A percentile compares a stretch with the other conserved stretches of the same genome.
Conservation (phyloP, 352 stramenopile genomes). For the Globisporangium parvum region DNA sequence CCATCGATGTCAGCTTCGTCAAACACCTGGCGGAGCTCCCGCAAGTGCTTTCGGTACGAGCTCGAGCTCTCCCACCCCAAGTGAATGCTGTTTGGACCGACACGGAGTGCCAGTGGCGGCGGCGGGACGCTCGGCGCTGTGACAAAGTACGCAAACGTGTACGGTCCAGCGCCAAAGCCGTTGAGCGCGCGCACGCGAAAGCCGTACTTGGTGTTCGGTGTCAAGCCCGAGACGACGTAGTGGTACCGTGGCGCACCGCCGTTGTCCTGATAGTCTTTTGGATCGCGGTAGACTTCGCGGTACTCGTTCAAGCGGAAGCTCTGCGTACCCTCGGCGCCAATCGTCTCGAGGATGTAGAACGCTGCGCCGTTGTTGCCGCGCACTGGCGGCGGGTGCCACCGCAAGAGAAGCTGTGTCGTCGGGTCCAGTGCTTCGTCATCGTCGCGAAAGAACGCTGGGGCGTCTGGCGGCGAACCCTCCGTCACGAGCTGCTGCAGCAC, state of each 20-base stretch:
- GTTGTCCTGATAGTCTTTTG: slow-evolving; percentile 80
- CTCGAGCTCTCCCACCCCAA: slow-evolving; percentile 71
- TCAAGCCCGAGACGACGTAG: slow-evolving; percentile 54
- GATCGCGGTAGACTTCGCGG: slow-evolving; percentile 84
- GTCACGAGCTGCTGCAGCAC: slow-evolving; percentile 63
- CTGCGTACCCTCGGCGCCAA: slow-evolving; percentile 59
- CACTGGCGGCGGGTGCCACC: slow-evolving; percentile 62
- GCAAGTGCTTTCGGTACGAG: slow-evolving; percentile 58
- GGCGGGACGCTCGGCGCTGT: slow-evolving; percentile 70
- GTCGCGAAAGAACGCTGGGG: slow-evolving; percentile 48
- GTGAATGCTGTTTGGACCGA: slow-evolving; percentile 67
- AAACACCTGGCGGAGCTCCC: slow-evolving; percentile 80
- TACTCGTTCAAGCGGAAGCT: slow-evolving; percentile 70
- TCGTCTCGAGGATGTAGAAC: slow-evolving; percentile 83
- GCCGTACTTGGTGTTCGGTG: slow-evolving; percentile 85
- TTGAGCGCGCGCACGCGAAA: slow-evolving; percentile 89
- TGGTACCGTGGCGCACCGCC: slow-evolving; percentile 69
- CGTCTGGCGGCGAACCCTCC: slow-evolving; percentile 49
- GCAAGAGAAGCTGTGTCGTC: slow-evolving; percentile 62
- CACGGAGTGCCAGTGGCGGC: slow-evolving; percentile 51
- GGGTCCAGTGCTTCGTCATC: slow-evolving; percentile 46
- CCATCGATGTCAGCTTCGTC: slow-evolving; percentile 65
- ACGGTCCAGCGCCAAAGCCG: slow-evolving; percentile 83
- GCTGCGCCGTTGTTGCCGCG: slow-evolving; percentile 55
- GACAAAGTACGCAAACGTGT: slow-evolving; percentile 83